Base-by-base conservation (phyloP, 1,139 yeast species). In the Candida glucosophila region DNA sequence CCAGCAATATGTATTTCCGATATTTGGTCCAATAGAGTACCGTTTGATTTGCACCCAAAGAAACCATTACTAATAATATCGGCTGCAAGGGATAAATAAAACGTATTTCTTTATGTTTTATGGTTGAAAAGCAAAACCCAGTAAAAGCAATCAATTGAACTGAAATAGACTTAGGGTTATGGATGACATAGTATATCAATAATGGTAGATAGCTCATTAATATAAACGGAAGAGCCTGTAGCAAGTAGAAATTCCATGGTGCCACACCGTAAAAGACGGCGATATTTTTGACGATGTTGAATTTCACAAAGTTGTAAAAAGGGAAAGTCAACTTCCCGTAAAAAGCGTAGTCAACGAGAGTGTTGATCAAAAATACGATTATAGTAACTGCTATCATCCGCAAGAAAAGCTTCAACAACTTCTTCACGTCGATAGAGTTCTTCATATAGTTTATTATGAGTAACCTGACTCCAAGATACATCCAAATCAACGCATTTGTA, bases 21-120 rank as follows among this genome's bases (percentile, higher is more conserved):
- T 19, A n/a, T 6, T n/a, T n/a, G n/a, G n/a, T n/a, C n/a, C n/a
- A n/a, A n/a, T n/a, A n/a, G n/a, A n/a, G n/a, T n/a, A n/a, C n/a
- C n/a, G n/a, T n/a, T n/a, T n/a, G n/a, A n/a, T n/a, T n/a, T n/a
- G n/a, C n/a, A n/a, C n/a, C n/a, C n/a, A n/a, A n/a, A n/a, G n/a
- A 32, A 2, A 35, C 29, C 21, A 44, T 34, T 12, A 43, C 16
- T 12, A 79, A 58, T 30, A 85, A 55, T 2, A 86, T 43, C 2
- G 98, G 97, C 49, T 83, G 77, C 29, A 90, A 49, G 2, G 93
- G 95, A 41, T 77, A 82, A n/a, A 90, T 62, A 46, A 92, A 92
- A 24, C 98, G 65, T 40, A 85, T 80, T 45, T 92, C 99, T 47
- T 92, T 92, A 51, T 92, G 99, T 9, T 67, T 58, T 12, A 90